Evolutionary conservation across 2,329 filamentous ascomycete genomes (phyloP), one percentile per base, ranked within the genome.

Genomic region (Chrysoporthe puriensis): DNA sequence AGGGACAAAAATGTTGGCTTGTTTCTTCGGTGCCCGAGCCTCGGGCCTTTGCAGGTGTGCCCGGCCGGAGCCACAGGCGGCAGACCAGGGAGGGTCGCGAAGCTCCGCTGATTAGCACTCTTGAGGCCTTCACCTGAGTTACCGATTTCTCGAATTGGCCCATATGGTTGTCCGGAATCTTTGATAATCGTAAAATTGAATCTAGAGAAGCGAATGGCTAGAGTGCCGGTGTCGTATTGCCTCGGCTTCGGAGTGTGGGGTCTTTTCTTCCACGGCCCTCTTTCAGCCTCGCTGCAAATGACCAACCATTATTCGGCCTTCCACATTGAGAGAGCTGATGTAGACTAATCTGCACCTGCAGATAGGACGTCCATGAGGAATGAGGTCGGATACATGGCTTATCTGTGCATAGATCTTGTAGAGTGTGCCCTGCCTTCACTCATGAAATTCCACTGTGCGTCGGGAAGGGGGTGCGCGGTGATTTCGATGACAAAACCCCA

Each of bases 21-120:
- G 54, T 36, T 21, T 26, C 43, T 61, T 61, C 59, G 59, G 59
- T 61, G 59, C 42, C 59, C 59, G 59, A 61, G 59, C 21, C 42
- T 61, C 59, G 59, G 59, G 57, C 13, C 42, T 46, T 46, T 48
- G 59, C 26, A 40, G 57, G 59, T 48, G 42, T 46, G 43, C 59
- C 54, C 54, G 18, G 54, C 21, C 54, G 59, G 59, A n/a, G 34
- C 26, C 42, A 61, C 43, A 32, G 18, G 59, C 36, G 40, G 42
- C 36, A 60, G n/a, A 42, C 32, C 6, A 21, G 42, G 40, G 56
- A 8, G 40, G 40, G 9, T 18, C 21, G 21, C 21, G 59, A 32
- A 32, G 6, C 21, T 43, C 36, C 34, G 34, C 21, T 3, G 9
- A n/a, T 21, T 54, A 11, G 40, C 7, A 36, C 54, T 40, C 34